phyloP scores from a whole-genome alignment of 78 protist species.

The Dictyostelium capitatum region DNA sequence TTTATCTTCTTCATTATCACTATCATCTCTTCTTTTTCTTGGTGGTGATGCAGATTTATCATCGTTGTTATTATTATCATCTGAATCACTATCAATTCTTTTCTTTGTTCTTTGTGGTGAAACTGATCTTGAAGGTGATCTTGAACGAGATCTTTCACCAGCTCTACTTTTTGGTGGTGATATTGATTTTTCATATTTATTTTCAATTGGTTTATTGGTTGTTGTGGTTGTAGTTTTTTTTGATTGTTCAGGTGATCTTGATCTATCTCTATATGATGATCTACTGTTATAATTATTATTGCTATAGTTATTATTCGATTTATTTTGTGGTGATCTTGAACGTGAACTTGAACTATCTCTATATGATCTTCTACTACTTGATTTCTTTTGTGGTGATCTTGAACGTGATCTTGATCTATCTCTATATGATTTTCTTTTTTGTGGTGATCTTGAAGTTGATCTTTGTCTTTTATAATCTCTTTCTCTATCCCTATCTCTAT shows the following conservation, averaged over 20 bases:
- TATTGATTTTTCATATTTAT: background rate
- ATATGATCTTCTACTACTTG: background rate
- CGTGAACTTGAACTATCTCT: background rate
- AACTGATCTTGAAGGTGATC: background rate
- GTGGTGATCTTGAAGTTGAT: constrained; percentile 6
- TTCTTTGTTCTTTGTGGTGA: constrained; percentile 22
- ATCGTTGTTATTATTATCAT: no score
- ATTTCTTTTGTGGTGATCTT: background rate
- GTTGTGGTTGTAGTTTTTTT: background rate
- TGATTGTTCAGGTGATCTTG: background rate
- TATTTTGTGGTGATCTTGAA: constrained; percentile 26
- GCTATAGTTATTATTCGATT: background rate
- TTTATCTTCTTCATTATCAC: background rate
- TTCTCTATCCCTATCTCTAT: constrained; percentile 10
- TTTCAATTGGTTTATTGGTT: background rate
- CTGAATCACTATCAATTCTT: background rate
- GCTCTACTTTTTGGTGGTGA: constrained; percentile 28
- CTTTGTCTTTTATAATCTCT: background rate
- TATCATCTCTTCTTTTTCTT: background rate
- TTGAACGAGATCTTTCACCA: background rate
- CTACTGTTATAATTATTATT: background rate
- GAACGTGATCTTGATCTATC: background rate
- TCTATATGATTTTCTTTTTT: background rate
- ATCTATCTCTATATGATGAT: background rate
- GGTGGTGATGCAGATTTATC: no score